Evolutionary conservation across 2,329 filamentous ascomycete genomes (phyloP).

Genomic region (Calonectria leucothoes): DNA sequence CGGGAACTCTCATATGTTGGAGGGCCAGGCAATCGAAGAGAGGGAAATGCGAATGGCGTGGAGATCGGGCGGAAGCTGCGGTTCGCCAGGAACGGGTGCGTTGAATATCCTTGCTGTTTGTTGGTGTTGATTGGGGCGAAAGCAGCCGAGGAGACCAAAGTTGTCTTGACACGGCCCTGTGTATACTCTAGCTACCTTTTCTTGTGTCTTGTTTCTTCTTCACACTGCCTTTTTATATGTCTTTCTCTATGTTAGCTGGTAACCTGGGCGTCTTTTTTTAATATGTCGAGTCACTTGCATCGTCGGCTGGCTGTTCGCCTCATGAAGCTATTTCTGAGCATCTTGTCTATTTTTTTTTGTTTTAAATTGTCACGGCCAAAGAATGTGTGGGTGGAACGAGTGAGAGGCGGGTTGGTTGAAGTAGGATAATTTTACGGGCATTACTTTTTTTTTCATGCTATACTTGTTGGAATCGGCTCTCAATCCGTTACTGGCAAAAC

Average conservation of each 20-base stretch:
- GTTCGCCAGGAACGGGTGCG: background rate
- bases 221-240: constrained; percentile 28
- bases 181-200: constrained; percentile 40
- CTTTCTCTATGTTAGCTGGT: constrained; percentile 31
- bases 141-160: constrained; percentile 27
- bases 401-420: background rate
- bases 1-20: constrained; percentile 15
- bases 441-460: constrained; percentile 28
- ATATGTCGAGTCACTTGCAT: constrained; percentile 12
- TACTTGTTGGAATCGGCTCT: too few species aligned
- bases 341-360: background rate
- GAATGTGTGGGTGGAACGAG: background rate
- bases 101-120: constrained; percentile 20
- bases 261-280: constrained; percentile 34
- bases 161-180: constrained; percentile 34
- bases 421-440: background rate
- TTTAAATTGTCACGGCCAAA: background rate
- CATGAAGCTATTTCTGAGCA: background rate
- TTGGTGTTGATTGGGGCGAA: constrained; percentile 7
- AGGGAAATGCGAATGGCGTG: background rate
- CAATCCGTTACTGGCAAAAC: too few species aligned
- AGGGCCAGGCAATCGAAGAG: constrained; percentile 7
- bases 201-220: constrained; percentile 37
- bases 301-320: background rate
- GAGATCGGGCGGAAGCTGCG: constrained; percentile 3